phyloP scores from a whole-genome alignment of 225 moss, liverwort and hornwort genomes.

The Sphagnum tenellum region DNA sequence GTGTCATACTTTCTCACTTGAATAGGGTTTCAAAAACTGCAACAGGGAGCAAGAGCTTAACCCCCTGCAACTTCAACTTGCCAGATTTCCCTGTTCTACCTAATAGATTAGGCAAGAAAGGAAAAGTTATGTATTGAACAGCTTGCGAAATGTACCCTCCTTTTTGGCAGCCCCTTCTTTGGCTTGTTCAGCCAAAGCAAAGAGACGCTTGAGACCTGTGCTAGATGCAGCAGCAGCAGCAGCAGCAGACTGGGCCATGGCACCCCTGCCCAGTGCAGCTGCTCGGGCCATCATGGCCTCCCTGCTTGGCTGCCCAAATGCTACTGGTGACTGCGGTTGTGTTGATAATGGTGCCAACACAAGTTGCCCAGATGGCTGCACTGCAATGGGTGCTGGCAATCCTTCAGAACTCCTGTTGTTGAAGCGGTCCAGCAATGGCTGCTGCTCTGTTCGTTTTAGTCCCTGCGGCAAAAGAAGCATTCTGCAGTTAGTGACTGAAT shows the following conservation, averaged over 20 bases:
- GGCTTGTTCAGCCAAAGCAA: conserved; percentile 90
- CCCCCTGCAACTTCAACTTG: no score
- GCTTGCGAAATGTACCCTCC: conserved; percentile 68
- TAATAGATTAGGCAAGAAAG: background rate
- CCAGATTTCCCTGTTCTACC: no score
- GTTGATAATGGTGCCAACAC: conserved; percentile 14
- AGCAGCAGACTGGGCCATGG: conserved; percentile 90
- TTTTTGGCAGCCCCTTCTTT: conserved; percentile 98
- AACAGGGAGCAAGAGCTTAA: no score
- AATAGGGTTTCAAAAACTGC: no score
- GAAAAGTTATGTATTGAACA: conserved; percentile 37
- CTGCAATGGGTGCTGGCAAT: conserved; percentile 17
- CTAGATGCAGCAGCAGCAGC: conserved; percentile 94
- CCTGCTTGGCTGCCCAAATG: conserved; percentile 53
- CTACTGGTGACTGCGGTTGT: conserved; percentile 19
- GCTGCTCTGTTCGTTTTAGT: conserved; percentile 82
- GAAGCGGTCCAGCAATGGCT: conserved; percentile 80
- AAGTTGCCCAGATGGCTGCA: conserved; percentile 11
- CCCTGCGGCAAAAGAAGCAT: conserved; percentile 38
- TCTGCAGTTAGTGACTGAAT: no score
- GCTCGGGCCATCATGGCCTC: conserved; percentile 97
- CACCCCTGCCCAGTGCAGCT: conserved; percentile 87
- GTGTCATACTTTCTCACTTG: no score
- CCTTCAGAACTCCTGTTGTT: conserved; percentile 72
- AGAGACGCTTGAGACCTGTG: conserved; percentile 93